Evolutionary conservation across 139 green algal species (phyloP).

Genomic region (Chlamydomonas incerta): DNA sequence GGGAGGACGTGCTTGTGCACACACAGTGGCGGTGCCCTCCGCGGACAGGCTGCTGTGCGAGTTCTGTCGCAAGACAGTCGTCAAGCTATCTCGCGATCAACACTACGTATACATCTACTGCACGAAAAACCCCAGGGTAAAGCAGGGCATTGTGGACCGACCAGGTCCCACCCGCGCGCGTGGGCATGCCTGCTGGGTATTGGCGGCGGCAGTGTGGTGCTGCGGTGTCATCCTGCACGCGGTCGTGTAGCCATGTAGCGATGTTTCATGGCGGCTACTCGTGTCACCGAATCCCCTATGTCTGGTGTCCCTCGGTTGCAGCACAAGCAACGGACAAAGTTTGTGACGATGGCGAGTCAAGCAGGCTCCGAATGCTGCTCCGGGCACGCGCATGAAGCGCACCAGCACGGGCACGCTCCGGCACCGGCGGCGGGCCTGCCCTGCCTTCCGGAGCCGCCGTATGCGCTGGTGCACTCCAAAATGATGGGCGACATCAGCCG

Average conservation of each 20-base stretch:
- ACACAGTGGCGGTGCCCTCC: too few species aligned
- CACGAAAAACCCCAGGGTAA: slow-evolving; percentile 35
- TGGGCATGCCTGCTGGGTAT: too few species aligned
- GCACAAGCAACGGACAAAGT: slow-evolving; percentile 46
- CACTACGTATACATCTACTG: slow-evolving; percentile 38
- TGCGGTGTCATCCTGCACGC: too few species aligned
- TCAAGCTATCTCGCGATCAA: slow-evolving; percentile 14
- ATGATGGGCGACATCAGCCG: neutral
- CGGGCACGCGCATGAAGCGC: neutral
- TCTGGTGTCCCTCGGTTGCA: too few species aligned
- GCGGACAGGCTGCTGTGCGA: slow-evolving; percentile 43
- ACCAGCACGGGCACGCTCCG: too few species aligned
- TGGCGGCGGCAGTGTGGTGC: too few species aligned
- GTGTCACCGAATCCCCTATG: too few species aligned
- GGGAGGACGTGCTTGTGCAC: too few species aligned
- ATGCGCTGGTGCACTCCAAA: neutral
- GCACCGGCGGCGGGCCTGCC: neutral
- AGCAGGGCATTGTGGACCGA: neutral
- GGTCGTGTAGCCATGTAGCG: too few species aligned
- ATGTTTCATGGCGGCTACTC: too few species aligned
- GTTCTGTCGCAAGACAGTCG: slow-evolving; percentile 18
- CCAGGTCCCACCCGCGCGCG: too few species aligned
- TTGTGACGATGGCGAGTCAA: slow-evolving; percentile 8
- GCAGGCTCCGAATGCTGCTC: neutral
- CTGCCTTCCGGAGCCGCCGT: slow-evolving; percentile 14